A percentile compares a stretch with the other conserved stretches of the same genome.
These are phyloP conservation scores for Tremellales sp. DNA, from an alignment of 1,284 basidiomycete species.

Conservation along the genomic window DNA sequence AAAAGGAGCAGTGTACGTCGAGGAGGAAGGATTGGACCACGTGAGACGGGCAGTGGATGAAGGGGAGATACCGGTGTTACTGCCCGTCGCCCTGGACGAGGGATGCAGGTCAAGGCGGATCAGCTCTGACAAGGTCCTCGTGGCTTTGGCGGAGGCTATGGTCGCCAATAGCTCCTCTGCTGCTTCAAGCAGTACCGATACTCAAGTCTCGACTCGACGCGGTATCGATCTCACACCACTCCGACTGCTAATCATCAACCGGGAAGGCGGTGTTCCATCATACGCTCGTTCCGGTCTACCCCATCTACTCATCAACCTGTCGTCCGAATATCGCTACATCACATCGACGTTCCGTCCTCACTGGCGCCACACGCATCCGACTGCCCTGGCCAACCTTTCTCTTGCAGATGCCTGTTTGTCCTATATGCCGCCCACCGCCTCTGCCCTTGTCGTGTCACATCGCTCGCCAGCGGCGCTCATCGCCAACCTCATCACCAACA, in stretches of 20 bases:
- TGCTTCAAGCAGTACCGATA: constrained; percentile 48
- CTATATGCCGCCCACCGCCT: constrained; percentile 90
- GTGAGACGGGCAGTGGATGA: constrained; percentile 82
- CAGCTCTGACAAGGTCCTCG: constrained; percentile 84
- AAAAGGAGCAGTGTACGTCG: constrained; percentile 38
- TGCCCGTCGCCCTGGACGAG: constrained; percentile 90
- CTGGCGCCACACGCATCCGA: constrained; percentile 78
- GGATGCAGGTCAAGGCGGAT: constrained; percentile 81
- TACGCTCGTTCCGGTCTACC: constrained; percentile 93
- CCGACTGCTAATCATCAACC: constrained; percentile 95
- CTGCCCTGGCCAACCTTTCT: constrained; percentile 80
- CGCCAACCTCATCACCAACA: constrained; percentile 96
- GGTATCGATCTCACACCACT: constrained; percentile 74
- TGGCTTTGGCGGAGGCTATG: constrained; percentile 85
- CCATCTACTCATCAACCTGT: constrained; percentile 92
- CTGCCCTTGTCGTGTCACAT: constrained; percentile 94
- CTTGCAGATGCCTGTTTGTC: constrained; percentile 81
- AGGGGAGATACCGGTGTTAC: constrained; percentile 92
- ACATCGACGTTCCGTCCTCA: constrained; percentile 72
- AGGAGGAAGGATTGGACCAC: constrained; percentile 69
- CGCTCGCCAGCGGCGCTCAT: constrained; percentile 93
- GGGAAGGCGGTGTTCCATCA: constrained; percentile 94
- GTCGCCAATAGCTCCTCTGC: constrained; percentile 28
- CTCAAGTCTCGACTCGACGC: neutral
- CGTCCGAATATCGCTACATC: constrained; percentile 83